Conservation (phyloP, 139 green algal species). For the Bryopsis sp. region DNA sequence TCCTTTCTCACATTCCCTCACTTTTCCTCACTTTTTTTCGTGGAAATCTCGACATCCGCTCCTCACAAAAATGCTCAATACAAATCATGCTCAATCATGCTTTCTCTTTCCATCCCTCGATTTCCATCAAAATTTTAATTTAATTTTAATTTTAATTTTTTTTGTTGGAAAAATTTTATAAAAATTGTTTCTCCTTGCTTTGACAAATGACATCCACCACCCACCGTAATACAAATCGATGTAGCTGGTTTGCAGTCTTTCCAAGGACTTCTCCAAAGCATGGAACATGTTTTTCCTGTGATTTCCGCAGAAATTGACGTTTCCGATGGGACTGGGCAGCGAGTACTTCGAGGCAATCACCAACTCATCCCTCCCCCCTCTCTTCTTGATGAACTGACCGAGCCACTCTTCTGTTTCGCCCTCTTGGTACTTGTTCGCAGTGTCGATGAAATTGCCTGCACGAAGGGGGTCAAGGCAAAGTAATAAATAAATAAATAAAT, state of each 20-base stretch:
- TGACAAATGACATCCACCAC: background rate
- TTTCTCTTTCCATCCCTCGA: too few species aligned
- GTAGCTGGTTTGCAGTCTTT: constrained; percentile 13
- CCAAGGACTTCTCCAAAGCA: constrained; percentile 9
- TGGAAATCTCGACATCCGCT: too few species aligned
- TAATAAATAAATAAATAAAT: background rate
- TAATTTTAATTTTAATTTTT: too few species aligned
- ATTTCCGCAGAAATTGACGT: constrained; percentile 15
- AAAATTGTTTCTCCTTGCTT: too few species aligned
- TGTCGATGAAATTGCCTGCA: constrained; percentile 19
- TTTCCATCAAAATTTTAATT: too few species aligned
- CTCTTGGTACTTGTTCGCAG: constrained; percentile 21
- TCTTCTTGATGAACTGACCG: constrained; percentile 1
- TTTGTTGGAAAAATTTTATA: too few species aligned
- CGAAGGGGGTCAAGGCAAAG: too few species aligned
- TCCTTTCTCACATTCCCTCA: too few species aligned
- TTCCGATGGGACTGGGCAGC: constrained; percentile 1
- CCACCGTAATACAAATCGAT: constrained; percentile 17
- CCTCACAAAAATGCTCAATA: too few species aligned
- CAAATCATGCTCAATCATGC: too few species aligned
- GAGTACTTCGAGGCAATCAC: constrained; percentile 17
- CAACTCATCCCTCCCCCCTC: constrained; percentile 1
- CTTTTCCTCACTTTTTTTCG: too few species aligned
- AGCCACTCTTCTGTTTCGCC: constrained; percentile 14
- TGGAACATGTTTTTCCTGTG: constrained; percentile 19